Base-by-base conservation (phyloP, 2,329 filamentous ascomycete species). In the Stachybotrys chlorohalonatus region DNA sequence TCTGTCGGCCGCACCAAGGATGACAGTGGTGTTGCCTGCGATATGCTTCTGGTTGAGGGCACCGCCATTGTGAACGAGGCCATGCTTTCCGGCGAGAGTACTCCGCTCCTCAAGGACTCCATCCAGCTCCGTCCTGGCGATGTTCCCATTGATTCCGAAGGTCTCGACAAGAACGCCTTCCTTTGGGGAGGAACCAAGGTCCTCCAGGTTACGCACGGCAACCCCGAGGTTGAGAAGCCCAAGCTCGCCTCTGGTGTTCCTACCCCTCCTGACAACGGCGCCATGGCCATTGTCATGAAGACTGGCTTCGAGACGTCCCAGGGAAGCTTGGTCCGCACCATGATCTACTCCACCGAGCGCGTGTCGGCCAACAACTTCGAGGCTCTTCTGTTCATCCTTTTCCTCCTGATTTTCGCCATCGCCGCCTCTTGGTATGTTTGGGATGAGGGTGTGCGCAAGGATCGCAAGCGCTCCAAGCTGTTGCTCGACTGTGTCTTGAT, bases 341-440 rank as follows among this genome's bases (percentile, higher is more conserved):
- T 99, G 94, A 99, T 99, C 66, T 99, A 96, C 76, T 96, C 95
- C 1, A 99, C 94, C 1, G 94, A 99, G 72, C 90, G 93, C 61
- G 93, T 99, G 30, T 97, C 93, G n/a, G 94, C 94, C 63, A 96
- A 96, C 75, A 97, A 99, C 66, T 86, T 86, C 49, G 94, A 99
- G 73, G 94, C 94, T 1, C 76, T 99, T n/a, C 80, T 95, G 57
- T 99, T 99, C 76, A 99, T 99, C 61, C 80, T 99, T 56, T 99
- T 99, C 80, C 81, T 99, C 31, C 82, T 96, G 54, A 83, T 97
- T 64, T 99, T 99, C 74, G 95, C 95, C 64, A 83, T 99, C 68
- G 95, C 94, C 54, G 94, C 94, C 53, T 96, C 94, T 11, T 96
- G 94, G 92, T 99, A 99, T 70, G 94, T 99, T 56, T 99, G 94